phyloP scores from a whole-genome alignment of 2,329 filamentous ascomycete species.

The Sporothrix humicola region DNA sequence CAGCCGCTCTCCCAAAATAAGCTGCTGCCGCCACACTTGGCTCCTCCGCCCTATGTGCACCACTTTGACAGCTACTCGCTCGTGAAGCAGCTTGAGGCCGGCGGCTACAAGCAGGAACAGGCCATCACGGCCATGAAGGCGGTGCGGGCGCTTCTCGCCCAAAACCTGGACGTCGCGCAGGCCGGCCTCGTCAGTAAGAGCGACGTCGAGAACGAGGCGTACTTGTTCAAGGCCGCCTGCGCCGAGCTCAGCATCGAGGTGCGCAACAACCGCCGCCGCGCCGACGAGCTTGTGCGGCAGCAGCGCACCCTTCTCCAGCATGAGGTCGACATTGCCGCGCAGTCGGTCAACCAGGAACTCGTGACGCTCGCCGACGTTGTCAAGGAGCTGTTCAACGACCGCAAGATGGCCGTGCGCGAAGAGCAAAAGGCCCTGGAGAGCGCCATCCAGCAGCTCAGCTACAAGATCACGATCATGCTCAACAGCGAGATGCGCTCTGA shows the following conservation, averaged over 20 bases:
- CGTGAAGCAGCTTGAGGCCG: constrained; percentile 75
- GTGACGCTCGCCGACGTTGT: constrained; percentile 83
- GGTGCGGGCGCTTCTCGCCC: constrained; percentile 74
- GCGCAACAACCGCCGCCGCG: constrained; percentile 73
- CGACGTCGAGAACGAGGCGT: constrained; percentile 92
- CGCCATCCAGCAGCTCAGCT: constrained; percentile 90
- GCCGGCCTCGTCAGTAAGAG: constrained; percentile 84
- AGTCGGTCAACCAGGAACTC: constrained; percentile 83
- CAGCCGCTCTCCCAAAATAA: constrained; percentile 42
- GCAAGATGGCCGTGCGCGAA: constrained; percentile 88
- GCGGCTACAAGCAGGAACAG: constrained; percentile 75
- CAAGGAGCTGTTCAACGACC: constrained; percentile 95
- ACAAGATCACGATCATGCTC: constrained; percentile 89
- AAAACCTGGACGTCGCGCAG: constrained; percentile 82
- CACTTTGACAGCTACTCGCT: constrained; percentile 95
- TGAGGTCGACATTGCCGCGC: constrained; percentile 89
- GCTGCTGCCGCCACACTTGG: constrained; percentile 66
- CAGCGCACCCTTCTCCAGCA: constrained; percentile 88
- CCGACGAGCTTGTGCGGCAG: constrained; percentile 80
- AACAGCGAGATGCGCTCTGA: constrained; percentile 91
- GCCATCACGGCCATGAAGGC: constrained; percentile 91
- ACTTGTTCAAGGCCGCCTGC: constrained; percentile 92
- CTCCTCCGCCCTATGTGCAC: constrained; percentile 82
- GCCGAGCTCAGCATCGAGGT: constrained; percentile 90
- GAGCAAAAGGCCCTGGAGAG: constrained; percentile 86